A percentile compares a stretch with the other conserved stretches of the same genome.
phyloP scores from a whole-genome alignment of 495 filamentous ascomycete species.

The Trichoderma reesei region DNA sequence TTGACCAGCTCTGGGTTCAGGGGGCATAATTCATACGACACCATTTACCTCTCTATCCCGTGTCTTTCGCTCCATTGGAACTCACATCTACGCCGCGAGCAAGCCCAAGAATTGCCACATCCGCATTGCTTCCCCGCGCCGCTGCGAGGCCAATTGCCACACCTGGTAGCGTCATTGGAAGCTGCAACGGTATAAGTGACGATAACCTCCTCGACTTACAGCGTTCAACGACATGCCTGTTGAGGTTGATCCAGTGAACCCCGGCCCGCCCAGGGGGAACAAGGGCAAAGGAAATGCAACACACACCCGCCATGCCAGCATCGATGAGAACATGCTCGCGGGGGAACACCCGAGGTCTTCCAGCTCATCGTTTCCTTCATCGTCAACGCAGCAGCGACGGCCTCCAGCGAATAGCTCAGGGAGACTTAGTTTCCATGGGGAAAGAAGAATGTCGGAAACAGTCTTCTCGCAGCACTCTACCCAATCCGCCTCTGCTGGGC shows the following conservation, averaged over 20 bases:
- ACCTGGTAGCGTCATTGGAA: not conserved
- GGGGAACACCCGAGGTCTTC: not conserved
- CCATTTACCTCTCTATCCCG: not conserved
- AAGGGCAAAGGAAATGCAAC: not conserved
- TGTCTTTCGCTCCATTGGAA: not conserved
- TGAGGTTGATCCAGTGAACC: not conserved
- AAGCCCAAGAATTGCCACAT: not conserved
- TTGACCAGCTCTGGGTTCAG: not conserved
- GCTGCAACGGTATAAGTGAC: not conserved
- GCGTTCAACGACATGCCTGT: not conserved
- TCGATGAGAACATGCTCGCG: not conserved
- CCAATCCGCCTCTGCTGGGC: not conserved
- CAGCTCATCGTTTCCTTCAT: not conserved
- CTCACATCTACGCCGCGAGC: not conserved
- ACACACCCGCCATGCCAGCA: not conserved
- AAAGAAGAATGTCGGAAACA: not conserved
- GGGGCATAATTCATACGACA: not conserved
- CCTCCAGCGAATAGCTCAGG: not conserved
- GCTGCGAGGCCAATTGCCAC: not conserved
- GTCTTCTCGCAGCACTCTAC: not conserved
- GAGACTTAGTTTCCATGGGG: not conserved
- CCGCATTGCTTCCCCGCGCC: not conserved
- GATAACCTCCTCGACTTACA: not conserved
- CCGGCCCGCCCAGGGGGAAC: not conserved
- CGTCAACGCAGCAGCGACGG: not conserved